These are phyloP conservation scores for Blastobotrys americana DNA, from an alignment of 805 yeast genomes.

Conservation along the genomic window DNA sequence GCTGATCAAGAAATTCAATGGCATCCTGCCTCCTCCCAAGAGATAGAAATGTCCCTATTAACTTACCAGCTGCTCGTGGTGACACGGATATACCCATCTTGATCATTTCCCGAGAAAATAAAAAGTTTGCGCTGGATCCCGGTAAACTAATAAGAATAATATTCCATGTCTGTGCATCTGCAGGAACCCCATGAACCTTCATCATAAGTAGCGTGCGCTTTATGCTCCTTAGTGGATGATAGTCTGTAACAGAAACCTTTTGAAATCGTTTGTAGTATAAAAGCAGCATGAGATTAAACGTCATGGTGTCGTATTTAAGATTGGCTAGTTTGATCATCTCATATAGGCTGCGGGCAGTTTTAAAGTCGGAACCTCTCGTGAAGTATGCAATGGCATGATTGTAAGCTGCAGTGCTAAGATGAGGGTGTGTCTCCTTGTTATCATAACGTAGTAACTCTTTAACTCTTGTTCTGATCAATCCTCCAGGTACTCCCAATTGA, in stretches of 20 bases:
- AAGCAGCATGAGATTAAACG: constrained; percentile 17
- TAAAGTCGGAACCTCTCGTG: constrained; percentile 9
- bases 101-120: constrained; percentile 13
- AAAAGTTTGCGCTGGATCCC: constrained; percentile 4
- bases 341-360: constrained; percentile 17
- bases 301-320: constrained; percentile 8
- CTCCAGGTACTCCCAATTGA: no score
- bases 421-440: constrained; percentile 12
- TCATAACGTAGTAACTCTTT: constrained; percentile 17
- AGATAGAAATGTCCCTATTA: constrained; percentile 13
- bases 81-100: constrained; percentile 12
- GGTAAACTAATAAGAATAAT: constrained; percentile 13
- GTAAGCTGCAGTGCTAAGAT: constrained; percentile 14
- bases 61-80: constrained; percentile 11
- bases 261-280: constrained; percentile 4
- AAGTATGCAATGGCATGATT: constrained; percentile 19
- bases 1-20: constrained; percentile 11
- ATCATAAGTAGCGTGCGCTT: constrained; percentile 10
- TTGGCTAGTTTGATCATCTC: constrained; percentile 5
- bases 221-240: constrained; percentile 14
- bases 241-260: constrained; percentile 3
- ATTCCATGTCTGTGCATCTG: constrained; percentile 20
- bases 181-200: constrained; percentile 11
- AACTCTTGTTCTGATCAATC: constrained; percentile 8
- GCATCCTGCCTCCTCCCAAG: constrained; percentile 14